Conservation (phyloP, 495 filamentous ascomycete species). For the Aspergillus campestris region DNA sequence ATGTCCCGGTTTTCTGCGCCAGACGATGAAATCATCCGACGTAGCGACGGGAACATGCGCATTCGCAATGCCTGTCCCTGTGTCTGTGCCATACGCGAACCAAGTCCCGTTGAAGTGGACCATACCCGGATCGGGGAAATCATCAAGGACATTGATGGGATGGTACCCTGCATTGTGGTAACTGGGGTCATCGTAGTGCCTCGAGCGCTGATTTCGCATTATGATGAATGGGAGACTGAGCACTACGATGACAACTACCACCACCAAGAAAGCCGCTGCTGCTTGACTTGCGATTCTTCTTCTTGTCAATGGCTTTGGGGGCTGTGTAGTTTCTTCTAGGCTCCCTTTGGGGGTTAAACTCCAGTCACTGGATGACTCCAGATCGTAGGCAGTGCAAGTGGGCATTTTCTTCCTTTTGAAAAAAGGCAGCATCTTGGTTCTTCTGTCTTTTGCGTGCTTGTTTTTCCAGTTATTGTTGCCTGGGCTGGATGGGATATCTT, state of each 20-base stretch:
- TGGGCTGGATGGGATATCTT: no score
- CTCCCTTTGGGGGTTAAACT: no score
- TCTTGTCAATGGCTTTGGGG: not conserved
- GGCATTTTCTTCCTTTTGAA: no score
- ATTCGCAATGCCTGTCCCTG: slow-evolving; percentile 11
- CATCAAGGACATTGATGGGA: slow-evolving; percentile 14
- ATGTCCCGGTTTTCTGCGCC: slow-evolving; percentile 18
- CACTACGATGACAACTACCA: not conserved
- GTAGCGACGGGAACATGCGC: slow-evolving; percentile 24
- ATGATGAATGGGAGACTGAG: slow-evolving; percentile 2
- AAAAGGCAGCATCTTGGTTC: no score
- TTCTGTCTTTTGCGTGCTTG: no score
- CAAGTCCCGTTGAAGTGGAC: slow-evolving; percentile 24
- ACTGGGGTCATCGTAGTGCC: slow-evolving; percentile 8
- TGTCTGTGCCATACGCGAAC: slow-evolving; percentile 29
- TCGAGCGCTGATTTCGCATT: not conserved
- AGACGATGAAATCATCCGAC: slow-evolving; percentile 24
- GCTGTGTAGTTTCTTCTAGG: not conserved
- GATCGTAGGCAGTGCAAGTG: no score
- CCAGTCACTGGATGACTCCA: no score
- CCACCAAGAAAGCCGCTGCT: not conserved
- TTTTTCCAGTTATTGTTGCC: no score
- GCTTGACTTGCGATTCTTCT: not conserved
- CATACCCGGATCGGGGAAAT: slow-evolving; percentile 33
- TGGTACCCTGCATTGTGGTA: slow-evolving; percentile 14